Percentiles rank a stretch among this genome's conserved stretches.
These are phyloP conservation scores for Tilletia horrida DNA, from an alignment of 1,284 basidiomycete genomes.

Conservation along the genomic window DNA sequence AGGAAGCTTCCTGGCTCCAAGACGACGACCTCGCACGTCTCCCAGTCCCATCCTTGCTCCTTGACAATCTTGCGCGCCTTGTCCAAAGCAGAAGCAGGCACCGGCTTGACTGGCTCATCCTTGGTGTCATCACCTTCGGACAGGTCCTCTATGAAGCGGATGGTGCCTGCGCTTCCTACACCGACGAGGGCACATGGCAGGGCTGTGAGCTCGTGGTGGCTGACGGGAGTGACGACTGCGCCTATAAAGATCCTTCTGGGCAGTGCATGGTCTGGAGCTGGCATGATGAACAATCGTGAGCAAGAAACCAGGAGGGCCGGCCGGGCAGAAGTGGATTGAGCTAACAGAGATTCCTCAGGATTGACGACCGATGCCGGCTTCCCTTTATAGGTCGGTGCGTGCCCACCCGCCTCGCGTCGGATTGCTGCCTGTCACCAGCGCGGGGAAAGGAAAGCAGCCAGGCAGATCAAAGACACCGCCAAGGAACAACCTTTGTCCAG, in stretches of 20 bases:
- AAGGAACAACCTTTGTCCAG: no score
- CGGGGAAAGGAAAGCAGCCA: no score
- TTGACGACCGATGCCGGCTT: no score
- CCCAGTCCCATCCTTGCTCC: conserved; percentile 41
- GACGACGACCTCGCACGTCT: conserved; percentile 57
- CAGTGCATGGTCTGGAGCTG: conserved; percentile 16
- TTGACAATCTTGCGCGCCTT: conserved; percentile 25
- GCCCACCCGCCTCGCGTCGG: no score
- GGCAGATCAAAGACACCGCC: no score
- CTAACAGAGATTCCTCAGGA: no score
- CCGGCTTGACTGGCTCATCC: background rate
- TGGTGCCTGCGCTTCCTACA: conserved; percentile 42
- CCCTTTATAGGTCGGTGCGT: no score
- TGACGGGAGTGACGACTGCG: conserved; percentile 38
- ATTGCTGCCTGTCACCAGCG: no score
- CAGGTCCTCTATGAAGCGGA: conserved; percentile 49
- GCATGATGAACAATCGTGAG: no score
- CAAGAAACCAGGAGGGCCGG: no score
- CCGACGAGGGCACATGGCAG: conserved; percentile 42
- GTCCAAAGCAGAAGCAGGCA: background rate
- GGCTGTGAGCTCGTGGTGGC: conserved; percentile 33
- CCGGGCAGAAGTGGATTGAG: background rate
- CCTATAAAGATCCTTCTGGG: conserved; percentile 46
- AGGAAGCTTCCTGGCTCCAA: conserved; percentile 72
- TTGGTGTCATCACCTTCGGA: conserved; percentile 5